Base-by-base conservation (phyloP, 192 early-diverging fungal genomes). In the Podila horticola region DNA sequence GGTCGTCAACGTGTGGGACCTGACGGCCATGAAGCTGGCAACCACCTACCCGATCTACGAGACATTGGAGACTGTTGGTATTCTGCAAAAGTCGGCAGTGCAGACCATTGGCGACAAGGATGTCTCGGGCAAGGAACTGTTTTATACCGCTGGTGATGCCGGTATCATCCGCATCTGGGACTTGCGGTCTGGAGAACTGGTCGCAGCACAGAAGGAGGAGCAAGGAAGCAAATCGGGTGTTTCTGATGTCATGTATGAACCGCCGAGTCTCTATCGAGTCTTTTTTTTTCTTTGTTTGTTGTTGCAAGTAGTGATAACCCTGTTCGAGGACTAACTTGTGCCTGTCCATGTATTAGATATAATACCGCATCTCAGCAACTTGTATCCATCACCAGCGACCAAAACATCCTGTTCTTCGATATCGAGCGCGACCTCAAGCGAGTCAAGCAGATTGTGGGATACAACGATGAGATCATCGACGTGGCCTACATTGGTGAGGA, bases 391-490 rank as follows among this genome's bases (percentile, higher is more conserved):
- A 98, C 96, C 20, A 94, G 90, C 63, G 98, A 98, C 81, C 95
- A 97, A 74, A 97, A 97, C 74, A 88, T 99, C 69, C 62, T 95
- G 49, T 91, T 97, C 58, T 96, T 95, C 75, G 68, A 88, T 20
- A 77, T 93, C 13, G 62, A 69, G 12, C 72, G 82, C 13, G 71
- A 76, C 41, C 73, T 94, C 26, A 85, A 89, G 71, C 88, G 91
- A 5, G 81, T 87, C 24, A 93, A 93, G 67, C 94, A 97, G 82
- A 92, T 98, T 79, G 92, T 95, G 7, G 98, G 98, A 41, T 96
- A 97, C 82, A 98, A 98, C 69, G 95, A 99, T 66, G 98, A 99
- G 69, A 90, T 99, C 36, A 91, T 98, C 17, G 97, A 97, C 74
- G 73, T 98, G 58, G 83, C 84, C 2, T 94, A 94, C 49, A 84